Evolutionary conservation across 2,329 filamentous ascomycete genomes (phyloP), one percentile per base, ranked within the genome.

Genomic region (Claviceps humidiphila): DNA sequence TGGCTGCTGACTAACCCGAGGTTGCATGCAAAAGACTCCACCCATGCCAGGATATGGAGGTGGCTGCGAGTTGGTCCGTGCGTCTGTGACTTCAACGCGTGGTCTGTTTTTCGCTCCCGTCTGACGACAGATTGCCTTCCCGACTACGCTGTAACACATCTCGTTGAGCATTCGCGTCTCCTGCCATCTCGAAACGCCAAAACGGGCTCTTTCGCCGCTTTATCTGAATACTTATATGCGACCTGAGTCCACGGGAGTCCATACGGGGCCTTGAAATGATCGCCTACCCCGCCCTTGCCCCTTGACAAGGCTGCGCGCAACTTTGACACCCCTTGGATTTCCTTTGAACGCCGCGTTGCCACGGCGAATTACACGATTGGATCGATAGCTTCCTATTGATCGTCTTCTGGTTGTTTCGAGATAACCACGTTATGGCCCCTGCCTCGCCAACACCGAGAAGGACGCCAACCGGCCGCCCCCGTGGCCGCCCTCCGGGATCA

Each of bases 401-500:
- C 22, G 22, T 30, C 39, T n/a, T n/a, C 43, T 3, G 13, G 6
- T 37, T 8, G 11, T 16, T 16, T 37, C 44, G 39, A 39, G 26
- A 48, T 37, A 24, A 17, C n/a, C 17, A 34, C 47, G 38, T 44
- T 49, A 68, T 68, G 66, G 62, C 66, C 58, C 61, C 65, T 39
- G 58, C 64, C 39, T 64, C 66, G 49, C 61, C 68, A 40, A 71
- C 68, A 42, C 71, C 72, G 51, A 66, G 70, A 58, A 64, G 70
- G 46, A 65, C 66, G 20, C 64, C 69, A 7, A 70, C 70, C 38
- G 70, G 69, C 47, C 69, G 74, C 49, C 73, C 72, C 50, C 67
- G 74, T 52, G 74, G 74, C 50, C 69, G 74, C 43, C 74, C 74
- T 24, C 68, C 68, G 2, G 70, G 70, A 45, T 65, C 68, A 9